A percentile compares a stretch with the other conserved stretches of the same genome.
Evolutionary conservation across 768 basidiomycete species (phyloP).

Genomic region (Serendipita sp.): DNA sequence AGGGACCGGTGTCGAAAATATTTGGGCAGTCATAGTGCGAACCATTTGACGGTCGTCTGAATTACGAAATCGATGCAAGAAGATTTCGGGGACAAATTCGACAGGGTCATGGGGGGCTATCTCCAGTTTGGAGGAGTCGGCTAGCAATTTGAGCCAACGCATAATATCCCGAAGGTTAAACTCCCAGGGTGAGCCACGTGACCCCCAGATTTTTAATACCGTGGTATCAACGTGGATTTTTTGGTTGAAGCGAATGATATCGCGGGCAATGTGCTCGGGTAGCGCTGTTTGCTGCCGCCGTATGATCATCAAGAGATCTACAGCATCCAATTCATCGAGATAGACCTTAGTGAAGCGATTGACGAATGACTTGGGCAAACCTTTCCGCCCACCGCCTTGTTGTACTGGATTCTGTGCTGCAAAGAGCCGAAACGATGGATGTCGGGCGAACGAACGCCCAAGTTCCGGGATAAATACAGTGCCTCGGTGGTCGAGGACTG

Average conservation of each 20-base stretch:
- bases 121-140: conserved; percentile 13
- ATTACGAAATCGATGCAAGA: conserved; percentile 76
- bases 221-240: conserved; percentile 53
- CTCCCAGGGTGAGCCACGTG: conserved; percentile 86
- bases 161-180: conserved; percentile 93
- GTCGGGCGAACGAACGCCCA: conserved; percentile 70
- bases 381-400: conserved; percentile 95
- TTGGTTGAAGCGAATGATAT: conserved; percentile 75
- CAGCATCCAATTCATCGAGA: conserved; percentile 62
- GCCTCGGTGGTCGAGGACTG: conserved; percentile 89
- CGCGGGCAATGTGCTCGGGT: conserved; percentile 35
- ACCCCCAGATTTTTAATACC: conserved; percentile 48
- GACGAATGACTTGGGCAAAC: conserved; percentile 90
- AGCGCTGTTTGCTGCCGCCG: conserved; percentile 52
- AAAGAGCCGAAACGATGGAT: conserved; percentile 92
- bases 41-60: conserved; percentile 39
- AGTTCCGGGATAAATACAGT: conserved; percentile 91
- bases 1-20: conserved; percentile 18
- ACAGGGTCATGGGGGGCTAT: conserved; percentile 36
- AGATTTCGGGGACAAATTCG: conserved; percentile 53
- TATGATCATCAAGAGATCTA: conserved; percentile 69
- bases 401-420: conserved; percentile 94
- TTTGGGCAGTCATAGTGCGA: background rate
- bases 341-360: conserved; percentile 99
- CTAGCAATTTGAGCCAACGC: conserved; percentile 55